Conservation (phyloP, 352 stramenopile genomes). For the Pythium myriotylum region DNA sequence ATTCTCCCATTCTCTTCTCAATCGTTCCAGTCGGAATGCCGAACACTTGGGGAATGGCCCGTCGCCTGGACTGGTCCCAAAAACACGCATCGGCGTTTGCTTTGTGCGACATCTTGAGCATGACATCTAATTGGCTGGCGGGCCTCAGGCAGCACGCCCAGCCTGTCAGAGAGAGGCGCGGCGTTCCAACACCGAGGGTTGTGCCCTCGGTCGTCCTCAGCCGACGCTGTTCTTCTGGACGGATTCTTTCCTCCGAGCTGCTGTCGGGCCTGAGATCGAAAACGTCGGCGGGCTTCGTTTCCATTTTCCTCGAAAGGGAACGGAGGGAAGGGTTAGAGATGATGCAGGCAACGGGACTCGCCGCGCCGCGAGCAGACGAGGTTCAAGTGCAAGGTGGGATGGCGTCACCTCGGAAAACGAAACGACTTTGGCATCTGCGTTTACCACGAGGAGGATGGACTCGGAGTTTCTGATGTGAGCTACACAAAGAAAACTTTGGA, state of each 20-base stretch:
- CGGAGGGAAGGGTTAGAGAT: too few relatives aligned
- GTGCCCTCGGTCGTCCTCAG: too few relatives aligned
- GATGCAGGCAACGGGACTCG: background rate
- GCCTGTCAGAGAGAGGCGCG: too few relatives aligned
- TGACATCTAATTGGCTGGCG: slow-evolving; percentile 2
- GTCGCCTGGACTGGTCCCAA: slow-evolving; percentile 10
- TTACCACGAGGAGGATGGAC: background rate
- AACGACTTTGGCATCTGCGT: slow-evolving; percentile 7
- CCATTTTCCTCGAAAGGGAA: too few relatives aligned
- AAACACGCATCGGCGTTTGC: slow-evolving; percentile 13
- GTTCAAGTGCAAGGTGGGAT: slow-evolving; percentile 1
- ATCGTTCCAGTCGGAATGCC: background rate
- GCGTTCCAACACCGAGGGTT: too few relatives aligned
- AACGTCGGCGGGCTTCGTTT: too few relatives aligned
- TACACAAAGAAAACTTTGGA: background rate
- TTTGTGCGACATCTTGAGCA: background rate
- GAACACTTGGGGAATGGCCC: background rate
- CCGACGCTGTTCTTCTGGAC: too few relatives aligned
- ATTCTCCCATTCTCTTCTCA: too few relatives aligned
- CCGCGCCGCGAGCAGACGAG: background rate
- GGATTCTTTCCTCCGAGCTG: too few relatives aligned
- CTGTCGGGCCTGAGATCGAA: too few relatives aligned
- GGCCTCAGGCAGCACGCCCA: background rate
- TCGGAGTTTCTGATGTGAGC: background rate
- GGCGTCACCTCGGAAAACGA: background rate